Evolutionary conservation across 1,284 basidiomycete species (phyloP).

Genomic region (Malassezia sp.): DNA sequence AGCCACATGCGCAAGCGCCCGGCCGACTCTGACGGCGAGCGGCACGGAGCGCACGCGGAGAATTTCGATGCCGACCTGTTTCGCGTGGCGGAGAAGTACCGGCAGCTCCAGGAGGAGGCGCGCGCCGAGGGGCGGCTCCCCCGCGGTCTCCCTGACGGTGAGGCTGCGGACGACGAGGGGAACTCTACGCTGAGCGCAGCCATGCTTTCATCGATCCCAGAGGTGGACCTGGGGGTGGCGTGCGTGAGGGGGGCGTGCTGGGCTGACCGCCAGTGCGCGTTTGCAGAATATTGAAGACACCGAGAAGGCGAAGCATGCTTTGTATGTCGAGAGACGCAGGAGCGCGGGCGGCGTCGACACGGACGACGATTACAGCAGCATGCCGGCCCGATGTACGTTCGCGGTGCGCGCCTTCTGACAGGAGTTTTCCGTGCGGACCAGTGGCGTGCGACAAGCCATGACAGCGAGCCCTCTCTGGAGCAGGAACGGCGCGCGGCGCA

Average conservation of each 20-base stretch:
- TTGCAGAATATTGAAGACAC: constrained; percentile 15
- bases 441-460: neutral
- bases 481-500: no score
- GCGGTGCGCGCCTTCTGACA: no score
- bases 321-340: neutral
- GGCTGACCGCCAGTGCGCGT: neutral
- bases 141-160: no score
- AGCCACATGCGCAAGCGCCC: constrained; percentile 3
- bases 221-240: constrained; percentile 10
- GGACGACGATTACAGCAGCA: neutral
- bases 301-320: constrained; percentile 11
- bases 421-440: neutral
- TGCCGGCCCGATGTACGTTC: constrained; percentile 1
- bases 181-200: neutral
- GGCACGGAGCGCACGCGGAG: neutral
- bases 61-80: neutral
- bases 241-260: neutral
- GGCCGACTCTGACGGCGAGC: neutral
- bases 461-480: no score
- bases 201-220: constrained; percentile 6
- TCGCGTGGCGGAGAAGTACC: constrained; percentile 3
- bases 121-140: no score
- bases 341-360: neutral
- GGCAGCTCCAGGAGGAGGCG: neutral
- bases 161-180: no score